phyloP scores from a whole-genome alignment of 2,329 filamentous ascomycete genomes.

The Pseudogymnoascus sp. region DNA sequence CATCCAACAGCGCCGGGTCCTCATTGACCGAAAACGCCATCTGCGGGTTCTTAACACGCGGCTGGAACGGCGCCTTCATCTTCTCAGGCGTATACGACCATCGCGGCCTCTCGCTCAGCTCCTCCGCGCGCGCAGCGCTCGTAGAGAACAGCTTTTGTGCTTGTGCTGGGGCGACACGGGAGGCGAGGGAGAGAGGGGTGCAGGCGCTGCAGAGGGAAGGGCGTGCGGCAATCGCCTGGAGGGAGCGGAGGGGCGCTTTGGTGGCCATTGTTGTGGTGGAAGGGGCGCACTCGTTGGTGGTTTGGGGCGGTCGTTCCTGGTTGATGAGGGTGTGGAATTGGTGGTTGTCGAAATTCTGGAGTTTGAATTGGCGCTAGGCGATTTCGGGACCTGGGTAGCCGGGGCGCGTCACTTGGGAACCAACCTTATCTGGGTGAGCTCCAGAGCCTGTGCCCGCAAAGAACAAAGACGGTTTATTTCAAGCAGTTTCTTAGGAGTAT shows the following conservation, averaged over 20 bases:
- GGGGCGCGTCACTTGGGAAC: conserved; percentile 1
- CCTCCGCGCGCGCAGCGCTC: conserved; percentile 18
- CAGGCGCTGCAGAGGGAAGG: conserved; percentile 10
- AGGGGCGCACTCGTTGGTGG: background rate
- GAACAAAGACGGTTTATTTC: background rate
- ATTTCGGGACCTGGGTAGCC: background rate
- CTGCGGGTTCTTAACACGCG: conserved; percentile 44
- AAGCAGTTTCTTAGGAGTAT: background rate
- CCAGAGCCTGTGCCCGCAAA: background rate
- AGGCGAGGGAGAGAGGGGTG: conserved; percentile 10
- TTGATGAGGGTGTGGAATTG: background rate
- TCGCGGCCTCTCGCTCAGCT: conserved; percentile 41
- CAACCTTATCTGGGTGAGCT: background rate
- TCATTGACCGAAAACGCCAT: conserved; percentile 63
- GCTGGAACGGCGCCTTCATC: conserved; percentile 62
- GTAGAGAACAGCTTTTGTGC: background rate
- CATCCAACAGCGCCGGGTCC: conserved; percentile 64
- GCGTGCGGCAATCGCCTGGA: conserved; percentile 28
- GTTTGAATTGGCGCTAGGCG: conserved; percentile 6
- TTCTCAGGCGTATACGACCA: conserved; percentile 62
- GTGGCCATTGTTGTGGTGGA: conserved; percentile 35
- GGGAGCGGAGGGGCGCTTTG: conserved; percentile 34
- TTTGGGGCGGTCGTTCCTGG: background rate
- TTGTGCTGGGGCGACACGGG: background rate
- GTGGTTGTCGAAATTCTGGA: conserved; percentile 9